Percentiles rank a stretch among this genome's conserved stretches.
Conservation (phyloP, 2,329 filamentous ascomycete genomes). For the Rutstroemia sp. region DNA sequence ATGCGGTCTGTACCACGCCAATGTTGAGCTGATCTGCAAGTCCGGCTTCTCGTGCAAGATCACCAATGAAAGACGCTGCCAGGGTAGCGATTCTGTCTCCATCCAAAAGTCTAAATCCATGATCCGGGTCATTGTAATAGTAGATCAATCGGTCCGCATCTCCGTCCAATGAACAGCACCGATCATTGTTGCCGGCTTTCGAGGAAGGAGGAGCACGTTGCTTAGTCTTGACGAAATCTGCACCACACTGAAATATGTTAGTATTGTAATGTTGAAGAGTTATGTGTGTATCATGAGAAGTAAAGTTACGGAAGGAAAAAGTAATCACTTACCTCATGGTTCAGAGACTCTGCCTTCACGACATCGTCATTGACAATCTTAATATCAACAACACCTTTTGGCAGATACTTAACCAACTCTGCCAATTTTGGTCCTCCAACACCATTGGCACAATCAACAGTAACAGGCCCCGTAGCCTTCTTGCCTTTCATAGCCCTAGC, state of each 20-base stretch:
- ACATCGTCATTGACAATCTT: constrained; percentile 91
- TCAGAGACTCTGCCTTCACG: constrained; percentile 79
- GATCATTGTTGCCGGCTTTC: constrained; percentile 66
- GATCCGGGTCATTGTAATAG: constrained; percentile 80
- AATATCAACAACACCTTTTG: constrained; percentile 66
- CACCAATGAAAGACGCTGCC: constrained; percentile 85
- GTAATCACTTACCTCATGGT: constrained; percentile 61
- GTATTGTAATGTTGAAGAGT: background rate
- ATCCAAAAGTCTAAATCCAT: constrained; percentile 84
- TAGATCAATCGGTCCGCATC: constrained; percentile 95
- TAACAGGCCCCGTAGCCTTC: constrained; percentile 66
- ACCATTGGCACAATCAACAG: constrained; percentile 93
- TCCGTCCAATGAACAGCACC: constrained; percentile 87
- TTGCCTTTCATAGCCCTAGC: constrained; percentile 71
- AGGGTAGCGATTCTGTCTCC: constrained; percentile 95
- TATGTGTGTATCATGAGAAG: no score
- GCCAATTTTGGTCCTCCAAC: constrained; percentile 87
- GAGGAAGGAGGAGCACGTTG: constrained; percentile 82
- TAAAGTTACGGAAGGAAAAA: background rate
- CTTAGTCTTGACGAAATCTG: constrained; percentile 95
- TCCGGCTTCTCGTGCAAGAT: constrained; percentile 73
- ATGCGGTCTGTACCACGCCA: constrained; percentile 93
- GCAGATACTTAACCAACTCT: constrained; percentile 79
- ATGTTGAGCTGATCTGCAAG: constrained; percentile 77
- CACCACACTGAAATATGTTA: constrained; percentile 60